phyloP scores from a whole-genome alignment of 2,329 filamentous ascomycete species.

The Alternaria sp. region DNA sequence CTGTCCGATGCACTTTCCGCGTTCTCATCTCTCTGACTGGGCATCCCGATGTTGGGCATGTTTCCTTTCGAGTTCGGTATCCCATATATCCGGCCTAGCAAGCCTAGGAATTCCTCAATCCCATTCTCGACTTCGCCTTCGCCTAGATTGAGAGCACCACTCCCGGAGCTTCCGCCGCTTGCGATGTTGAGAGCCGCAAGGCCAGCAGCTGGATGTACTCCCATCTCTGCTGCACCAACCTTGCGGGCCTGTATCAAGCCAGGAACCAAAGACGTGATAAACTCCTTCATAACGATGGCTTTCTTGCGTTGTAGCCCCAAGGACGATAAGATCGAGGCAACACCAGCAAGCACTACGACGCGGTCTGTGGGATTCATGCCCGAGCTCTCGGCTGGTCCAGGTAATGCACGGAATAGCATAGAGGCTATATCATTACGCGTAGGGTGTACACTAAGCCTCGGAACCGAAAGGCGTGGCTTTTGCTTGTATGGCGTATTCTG shows the following conservation, averaged over 20 bases:
- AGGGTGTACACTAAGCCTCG: conserved; percentile 42
- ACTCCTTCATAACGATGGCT: conserved; percentile 84
- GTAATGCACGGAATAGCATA: conserved; percentile 51
- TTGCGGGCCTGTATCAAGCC: conserved; percentile 90
- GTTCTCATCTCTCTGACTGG: conserved; percentile 6
- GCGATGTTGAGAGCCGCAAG: conserved; percentile 70
- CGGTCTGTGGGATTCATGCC: conserved; percentile 76
- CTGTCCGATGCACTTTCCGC: conserved; percentile 11
- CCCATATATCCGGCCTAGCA: conserved; percentile 52
- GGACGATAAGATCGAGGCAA: conserved; percentile 81
- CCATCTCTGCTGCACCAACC: conserved; percentile 91
- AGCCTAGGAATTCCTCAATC: conserved; percentile 49
- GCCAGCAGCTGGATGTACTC: conserved; percentile 91
- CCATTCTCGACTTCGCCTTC: conserved; percentile 49
- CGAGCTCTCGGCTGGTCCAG: conserved; percentile 61
- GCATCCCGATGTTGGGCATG: conserved; percentile 13
- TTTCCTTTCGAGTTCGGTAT: conserved; percentile 43
- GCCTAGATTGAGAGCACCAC: conserved; percentile 71
- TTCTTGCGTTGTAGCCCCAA: conserved; percentile 87
- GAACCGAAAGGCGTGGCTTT: conserved; percentile 47
- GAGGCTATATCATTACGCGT: conserved; percentile 47
- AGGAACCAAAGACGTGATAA: conserved; percentile 81
- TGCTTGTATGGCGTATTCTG: conserved; percentile 53
- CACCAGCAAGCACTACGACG: conserved; percentile 80
- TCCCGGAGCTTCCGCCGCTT: conserved; percentile 67